Percentiles rank a stretch among this genome's conserved stretches.
phyloP scores from a whole-genome alignment of 306 rosid species.

The Vigna trinervia region DNA sequence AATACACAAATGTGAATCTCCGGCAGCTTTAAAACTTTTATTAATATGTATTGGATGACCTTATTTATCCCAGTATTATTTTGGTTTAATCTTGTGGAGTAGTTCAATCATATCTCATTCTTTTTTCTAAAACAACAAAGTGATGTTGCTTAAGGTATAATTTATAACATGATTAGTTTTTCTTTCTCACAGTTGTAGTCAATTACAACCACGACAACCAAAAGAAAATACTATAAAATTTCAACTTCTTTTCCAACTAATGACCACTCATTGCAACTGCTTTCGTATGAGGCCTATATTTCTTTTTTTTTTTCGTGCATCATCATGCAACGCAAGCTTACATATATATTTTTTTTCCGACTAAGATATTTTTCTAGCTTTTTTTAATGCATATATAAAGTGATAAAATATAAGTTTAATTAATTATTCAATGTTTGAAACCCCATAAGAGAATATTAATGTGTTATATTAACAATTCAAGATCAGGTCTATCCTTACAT shows the following conservation, averaged over 20 bases:
- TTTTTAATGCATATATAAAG: background rate
- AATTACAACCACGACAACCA: slow-evolving; percentile 17
- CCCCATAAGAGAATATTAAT: too few species aligned
- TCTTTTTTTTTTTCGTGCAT: background rate
- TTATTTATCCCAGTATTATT: background rate
- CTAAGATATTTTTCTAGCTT: background rate
- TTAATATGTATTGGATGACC: too few species aligned
- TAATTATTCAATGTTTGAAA: background rate
- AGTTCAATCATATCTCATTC: background rate
- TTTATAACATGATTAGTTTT: background rate
- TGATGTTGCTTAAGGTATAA: background rate
- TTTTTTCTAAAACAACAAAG: background rate
- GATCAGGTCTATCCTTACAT: too few species aligned
- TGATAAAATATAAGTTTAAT: too few species aligned
- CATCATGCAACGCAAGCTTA: too few species aligned
- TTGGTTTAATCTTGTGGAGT: background rate
- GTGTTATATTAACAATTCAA: too few species aligned
- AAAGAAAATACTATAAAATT: background rate
- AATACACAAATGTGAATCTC: too few species aligned
- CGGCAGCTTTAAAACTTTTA: too few species aligned
- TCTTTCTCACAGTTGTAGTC: background rate
- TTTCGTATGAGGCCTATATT: background rate
- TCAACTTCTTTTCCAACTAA: slow-evolving; percentile 13
- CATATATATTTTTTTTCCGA: background rate
- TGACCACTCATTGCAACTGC: slow-evolving; percentile 6